A percentile compares a stretch with the other conserved stretches of the same genome.
These are phyloP conservation scores for Vitis riparia DNA, from an alignment of 164 flowering plant genomes.

Conservation along the genomic window DNA sequence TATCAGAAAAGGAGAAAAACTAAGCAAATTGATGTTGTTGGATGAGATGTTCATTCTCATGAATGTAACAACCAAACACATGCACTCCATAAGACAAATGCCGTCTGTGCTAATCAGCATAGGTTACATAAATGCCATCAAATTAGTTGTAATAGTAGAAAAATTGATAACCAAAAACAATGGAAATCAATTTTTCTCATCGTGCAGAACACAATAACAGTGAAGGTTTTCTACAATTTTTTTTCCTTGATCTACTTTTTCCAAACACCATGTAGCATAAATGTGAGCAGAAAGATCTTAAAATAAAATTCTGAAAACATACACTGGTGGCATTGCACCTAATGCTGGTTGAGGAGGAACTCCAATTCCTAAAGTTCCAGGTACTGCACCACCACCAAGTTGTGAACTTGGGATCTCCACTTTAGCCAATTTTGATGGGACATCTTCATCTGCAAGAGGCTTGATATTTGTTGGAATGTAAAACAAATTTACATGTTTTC, in stretches of 20 bases:
- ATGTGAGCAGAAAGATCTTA: slow-evolving; percentile 2
- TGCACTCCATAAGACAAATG: too few species aligned
- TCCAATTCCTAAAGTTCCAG: slow-evolving; percentile 57
- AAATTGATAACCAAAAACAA: too few species aligned
- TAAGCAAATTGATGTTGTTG: too few species aligned
- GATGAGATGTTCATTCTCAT: too few species aligned
- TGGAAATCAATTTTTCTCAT: too few species aligned
- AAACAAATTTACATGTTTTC: background rate
- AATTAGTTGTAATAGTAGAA: too few species aligned
- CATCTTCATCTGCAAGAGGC: slow-evolving; percentile 71
- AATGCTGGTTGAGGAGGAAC: slow-evolving; percentile 65
- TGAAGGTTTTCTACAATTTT: too few species aligned
- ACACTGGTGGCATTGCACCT: slow-evolving; percentile 58
- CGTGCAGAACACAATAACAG: too few species aligned
- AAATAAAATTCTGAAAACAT: slow-evolving; percentile 22
- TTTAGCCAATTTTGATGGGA: slow-evolving; percentile 65
- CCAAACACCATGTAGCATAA: background rate
- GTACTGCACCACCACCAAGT: slow-evolving; percentile 48
- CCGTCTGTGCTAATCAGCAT: too few species aligned
- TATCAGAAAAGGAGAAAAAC: too few species aligned
- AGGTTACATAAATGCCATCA: too few species aligned
- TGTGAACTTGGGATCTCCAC: slow-evolving; percentile 58
- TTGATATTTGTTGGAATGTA: background rate
- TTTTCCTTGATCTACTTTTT: background rate
- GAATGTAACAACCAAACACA: too few species aligned